Evolutionary conservation across 2,329 filamentous ascomycete genomes (phyloP), one percentile per base, ranked within the genome.

Genomic region (Colletotrichum destructivum): DNA sequence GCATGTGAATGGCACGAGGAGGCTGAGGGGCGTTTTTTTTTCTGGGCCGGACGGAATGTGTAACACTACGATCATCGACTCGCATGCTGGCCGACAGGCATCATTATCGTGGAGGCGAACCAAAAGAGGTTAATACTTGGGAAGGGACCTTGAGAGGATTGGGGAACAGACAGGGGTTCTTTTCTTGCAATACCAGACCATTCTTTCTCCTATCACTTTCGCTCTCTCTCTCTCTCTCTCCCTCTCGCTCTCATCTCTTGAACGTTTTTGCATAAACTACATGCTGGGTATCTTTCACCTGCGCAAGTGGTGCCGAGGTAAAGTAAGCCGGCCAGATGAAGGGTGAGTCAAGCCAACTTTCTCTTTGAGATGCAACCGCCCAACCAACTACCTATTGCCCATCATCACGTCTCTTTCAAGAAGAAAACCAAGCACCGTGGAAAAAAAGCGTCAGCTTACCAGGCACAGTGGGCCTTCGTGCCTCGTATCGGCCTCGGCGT

Each of bases 401-500:
- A 21, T 23, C 12, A 15, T 16, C 9, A 6, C n/a, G 4, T 13
- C 4, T 9, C 12, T 16, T 49, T 8, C n/a, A 40, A 8, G 23
- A 23, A 18, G 16, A 23, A 44, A 38, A 54, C 13, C 47, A 40
- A 2, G 18, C 5, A 74, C 62, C 12, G 59, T 74, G 49, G n/a
- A 74, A 3, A 69, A 73, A 31, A 23, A 60, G 67, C 5, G 52
- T 80, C 26, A 31, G 72, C 8, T 74, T 83, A 4, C 67, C 74
- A 7, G 78, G 78, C 18, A 76, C 78, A 1, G 61, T 26, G 42
- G 42, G 51, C 26, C 12, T 69, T 69, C 16, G 91, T 94, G 21
- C 92, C 93, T 31, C 86, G 85, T 38, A 86, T 94, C 12, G 92
- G 92, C 15, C 93, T 94, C 76, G 92, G 92, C 61, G 91, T 94